Evolutionary conservation across 148 eudicot genomes (phyloP).

Genomic region (Rhododendron ovatum): DNA sequence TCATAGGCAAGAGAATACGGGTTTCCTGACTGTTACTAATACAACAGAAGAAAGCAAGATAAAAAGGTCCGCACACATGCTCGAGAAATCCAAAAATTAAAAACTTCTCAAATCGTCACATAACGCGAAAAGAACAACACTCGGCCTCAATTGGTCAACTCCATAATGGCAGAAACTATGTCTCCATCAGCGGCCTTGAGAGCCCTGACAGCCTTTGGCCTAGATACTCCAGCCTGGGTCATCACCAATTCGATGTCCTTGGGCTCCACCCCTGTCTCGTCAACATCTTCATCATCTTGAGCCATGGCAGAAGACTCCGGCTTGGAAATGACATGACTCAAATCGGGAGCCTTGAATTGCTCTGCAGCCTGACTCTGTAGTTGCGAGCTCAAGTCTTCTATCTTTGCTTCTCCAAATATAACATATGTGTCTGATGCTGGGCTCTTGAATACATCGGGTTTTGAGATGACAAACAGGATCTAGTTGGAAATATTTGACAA

Average conservation of each 20-base stretch:
- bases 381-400: conserved; percentile 92
- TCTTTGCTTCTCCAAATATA: conserved; percentile 86
- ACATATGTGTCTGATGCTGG: conserved; percentile 82
- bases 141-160: conserved; percentile 48
- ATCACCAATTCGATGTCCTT: conserved; percentile 81
- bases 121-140: background rate
- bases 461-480: conserved; percentile 80
- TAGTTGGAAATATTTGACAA: conserved; percentile 14
- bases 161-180: conserved; percentile 88
- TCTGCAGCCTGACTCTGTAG: conserved; percentile 89
- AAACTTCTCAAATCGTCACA: background rate
- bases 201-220: conserved; percentile 69
- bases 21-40: background rate
- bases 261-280: conserved; percentile 71
- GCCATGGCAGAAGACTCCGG: conserved; percentile 55
- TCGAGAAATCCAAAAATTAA: background rate
- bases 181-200: conserved; percentile 76
- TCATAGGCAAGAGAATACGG: background rate
- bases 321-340: conserved; percentile 51
- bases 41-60: conserved; percentile 1
- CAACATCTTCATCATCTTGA: conserved; percentile 75
- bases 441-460: conserved; percentile 94
- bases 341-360: conserved; percentile 79
- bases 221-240: conserved; percentile 80
- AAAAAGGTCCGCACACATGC: conserved; percentile 5